These are phyloP conservation scores for Trypanosoma scelopori DNA, from an alignment of 208 protist genomes.

Conservation along the genomic window DNA sequence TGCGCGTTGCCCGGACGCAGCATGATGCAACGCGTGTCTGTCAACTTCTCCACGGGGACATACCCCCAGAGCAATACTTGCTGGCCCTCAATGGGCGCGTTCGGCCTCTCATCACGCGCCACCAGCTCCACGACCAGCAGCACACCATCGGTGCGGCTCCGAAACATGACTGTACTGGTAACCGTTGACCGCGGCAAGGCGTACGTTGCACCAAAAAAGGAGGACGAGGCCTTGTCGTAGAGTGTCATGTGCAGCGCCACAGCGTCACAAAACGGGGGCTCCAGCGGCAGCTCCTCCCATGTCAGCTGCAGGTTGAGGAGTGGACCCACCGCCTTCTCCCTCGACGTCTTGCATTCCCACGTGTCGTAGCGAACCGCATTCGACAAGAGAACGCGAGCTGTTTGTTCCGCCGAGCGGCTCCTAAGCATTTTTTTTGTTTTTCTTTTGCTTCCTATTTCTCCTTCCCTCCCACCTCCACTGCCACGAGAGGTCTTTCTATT, in stretches of 20 bases:
- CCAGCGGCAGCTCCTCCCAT: constrained; percentile 27
- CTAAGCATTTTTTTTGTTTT: constrained; percentile 17
- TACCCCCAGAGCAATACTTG: constrained; percentile 67
- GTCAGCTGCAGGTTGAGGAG: constrained; percentile 42
- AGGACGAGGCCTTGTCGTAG: constrained; percentile 50
- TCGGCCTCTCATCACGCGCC: constrained; percentile 27
- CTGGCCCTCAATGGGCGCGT: constrained; percentile 36
- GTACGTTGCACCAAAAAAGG: constrained; percentile 79
- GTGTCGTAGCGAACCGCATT: constrained; percentile 88
- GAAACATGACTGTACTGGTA: constrained; percentile 57
- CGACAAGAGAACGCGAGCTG: constrained; percentile 75
- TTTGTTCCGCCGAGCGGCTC: constrained; percentile 80
- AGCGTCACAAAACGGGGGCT: constrained; percentile 20
- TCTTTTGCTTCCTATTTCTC: background rate
- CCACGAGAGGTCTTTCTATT: no score
- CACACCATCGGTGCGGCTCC: constrained; percentile 37
- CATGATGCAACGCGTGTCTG: constrained; percentile 3
- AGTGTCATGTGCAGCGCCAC: constrained; percentile 69
- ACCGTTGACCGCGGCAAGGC: constrained; percentile 32
- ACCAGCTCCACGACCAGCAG: constrained; percentile 70
- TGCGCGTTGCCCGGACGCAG: constrained; percentile 72
- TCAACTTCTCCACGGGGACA: constrained; percentile 37
- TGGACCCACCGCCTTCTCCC: constrained; percentile 31
- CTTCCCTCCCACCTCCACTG: background rate
- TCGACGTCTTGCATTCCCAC: constrained; percentile 64